These are phyloP conservation scores for Chlorella sp. DNA, from an alignment of 139 green algal species.

Conservation along the genomic window DNA sequence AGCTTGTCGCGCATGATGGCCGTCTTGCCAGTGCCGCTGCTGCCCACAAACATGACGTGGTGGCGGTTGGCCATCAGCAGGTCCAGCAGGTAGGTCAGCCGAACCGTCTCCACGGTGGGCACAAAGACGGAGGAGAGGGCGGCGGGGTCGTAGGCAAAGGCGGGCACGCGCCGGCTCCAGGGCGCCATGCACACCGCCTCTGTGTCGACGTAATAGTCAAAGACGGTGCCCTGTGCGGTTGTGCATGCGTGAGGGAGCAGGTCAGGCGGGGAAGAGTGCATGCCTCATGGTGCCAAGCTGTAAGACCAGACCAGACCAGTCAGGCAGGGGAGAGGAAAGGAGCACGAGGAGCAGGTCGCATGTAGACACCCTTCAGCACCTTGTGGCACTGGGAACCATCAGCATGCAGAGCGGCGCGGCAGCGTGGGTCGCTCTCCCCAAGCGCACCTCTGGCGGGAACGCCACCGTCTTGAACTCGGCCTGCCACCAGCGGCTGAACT, in stretches of 20 bases:
- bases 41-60: slow-evolving; percentile 92
- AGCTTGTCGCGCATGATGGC: slow-evolving; percentile 88
- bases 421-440: too few species aligned
- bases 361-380: too few species aligned
- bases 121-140: slow-evolving; percentile 81
- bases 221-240: slow-evolving; percentile 89
- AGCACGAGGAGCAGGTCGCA: too few species aligned
- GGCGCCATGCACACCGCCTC: slow-evolving; percentile 66
- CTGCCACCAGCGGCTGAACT: slow-evolving; percentile 90
- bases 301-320: too few species aligned
- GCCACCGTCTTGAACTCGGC: slow-evolving; percentile 70
- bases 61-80: slow-evolving; percentile 79
- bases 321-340: too few species aligned
- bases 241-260: slow-evolving; percentile 41
- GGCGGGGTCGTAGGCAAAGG: slow-evolving; percentile 60
- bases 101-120: slow-evolving; percentile 85
- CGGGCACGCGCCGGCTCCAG: slow-evolving; percentile 70
- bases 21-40: slow-evolving; percentile 87
- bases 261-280: too few species aligned
- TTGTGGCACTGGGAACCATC: too few species aligned
- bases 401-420: too few species aligned
- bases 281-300: too few species aligned
- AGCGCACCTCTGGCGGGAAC: slow-evolving; percentile 55
- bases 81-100: slow-evolving; percentile 85
- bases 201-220: slow-evolving; percentile 91